phyloP scores from a whole-genome alignment of 1,139 yeast species.

The Yamadazyma buinensis region DNA sequence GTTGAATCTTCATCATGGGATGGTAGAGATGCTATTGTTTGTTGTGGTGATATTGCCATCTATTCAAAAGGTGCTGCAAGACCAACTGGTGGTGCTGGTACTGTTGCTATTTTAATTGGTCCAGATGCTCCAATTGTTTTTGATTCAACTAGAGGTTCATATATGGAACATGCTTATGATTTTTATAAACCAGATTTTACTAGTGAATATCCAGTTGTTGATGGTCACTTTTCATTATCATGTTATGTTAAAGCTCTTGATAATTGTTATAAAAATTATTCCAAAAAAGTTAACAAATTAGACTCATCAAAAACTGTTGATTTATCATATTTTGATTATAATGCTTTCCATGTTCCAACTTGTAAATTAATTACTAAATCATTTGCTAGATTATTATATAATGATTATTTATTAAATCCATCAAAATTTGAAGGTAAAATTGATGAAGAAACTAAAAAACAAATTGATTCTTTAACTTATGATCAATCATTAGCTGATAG shows the following conservation, averaged over 20 bases:
- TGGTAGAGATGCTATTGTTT: slow-evolving; percentile 97
- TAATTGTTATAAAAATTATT: slow-evolving; percentile 76
- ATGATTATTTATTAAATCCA: slow-evolving; percentile 77
- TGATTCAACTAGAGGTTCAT: slow-evolving; percentile 84
- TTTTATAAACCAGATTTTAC: slow-evolving; percentile 98
- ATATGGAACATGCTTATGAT: slow-evolving; percentile 95
- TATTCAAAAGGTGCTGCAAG: slow-evolving; percentile 97
- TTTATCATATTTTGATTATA: slow-evolving; percentile 79
- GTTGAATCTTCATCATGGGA: slow-evolving; percentile 96
- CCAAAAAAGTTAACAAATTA: slow-evolving; percentile 72
- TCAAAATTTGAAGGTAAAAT: slow-evolving; percentile 44
- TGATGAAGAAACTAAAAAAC: slow-evolving; percentile 53
- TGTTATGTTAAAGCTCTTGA: slow-evolving; percentile 96
- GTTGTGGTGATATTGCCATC: slow-evolving; percentile 96
- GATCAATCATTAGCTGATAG: slow-evolving; percentile 79
- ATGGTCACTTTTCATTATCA: slow-evolving; percentile 91
- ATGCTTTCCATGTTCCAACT: slow-evolving; percentile 98
- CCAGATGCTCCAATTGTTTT: slow-evolving; percentile 97
- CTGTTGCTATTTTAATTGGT: slow-evolving; percentile 92
- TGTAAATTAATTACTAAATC: slow-evolving; percentile 94
- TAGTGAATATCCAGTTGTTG: slow-evolving; percentile 95
- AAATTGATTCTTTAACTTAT: slow-evolving; percentile 59
- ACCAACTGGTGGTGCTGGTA: slow-evolving; percentile 99
- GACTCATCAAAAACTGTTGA: slow-evolving; percentile 56
- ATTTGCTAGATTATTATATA: slow-evolving; percentile 86